These are phyloP conservation scores for Ogataea salicorniae DNA, from an alignment of 805 yeast species.

Conservation along the genomic window DNA sequence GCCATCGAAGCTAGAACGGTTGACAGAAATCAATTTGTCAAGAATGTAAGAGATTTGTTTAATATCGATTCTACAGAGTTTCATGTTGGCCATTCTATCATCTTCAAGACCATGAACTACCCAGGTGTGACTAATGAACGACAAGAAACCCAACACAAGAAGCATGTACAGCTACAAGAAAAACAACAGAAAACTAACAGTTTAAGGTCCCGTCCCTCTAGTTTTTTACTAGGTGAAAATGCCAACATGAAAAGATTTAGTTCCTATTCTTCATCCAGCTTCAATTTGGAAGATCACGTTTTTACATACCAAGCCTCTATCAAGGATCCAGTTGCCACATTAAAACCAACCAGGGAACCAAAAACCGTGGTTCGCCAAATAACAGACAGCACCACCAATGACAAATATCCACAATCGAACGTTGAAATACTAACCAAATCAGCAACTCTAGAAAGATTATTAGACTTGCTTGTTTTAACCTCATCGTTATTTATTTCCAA, in stretches of 20 bases:
- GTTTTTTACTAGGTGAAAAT: slow-evolving; percentile 29
- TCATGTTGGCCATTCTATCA: slow-evolving; percentile 48
- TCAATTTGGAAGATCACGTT: slow-evolving; percentile 29
- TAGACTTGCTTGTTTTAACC: slow-evolving; percentile 75
- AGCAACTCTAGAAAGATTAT: slow-evolving; percentile 68
- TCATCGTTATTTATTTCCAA: slow-evolving; percentile 49
- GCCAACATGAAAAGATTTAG: slow-evolving; percentile 29
- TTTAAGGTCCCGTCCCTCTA: slow-evolving; percentile 28
- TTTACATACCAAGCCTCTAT: slow-evolving; percentile 19
- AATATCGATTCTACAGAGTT: slow-evolving; percentile 56
- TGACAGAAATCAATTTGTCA: slow-evolving; percentile 44
- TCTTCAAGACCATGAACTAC: slow-evolving; percentile 52
- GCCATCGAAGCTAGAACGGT: slow-evolving; percentile 5
- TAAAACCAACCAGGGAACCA: no score
- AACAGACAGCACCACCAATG: neutral
- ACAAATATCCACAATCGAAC: slow-evolving; percentile 2
- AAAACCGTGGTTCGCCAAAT: no score
- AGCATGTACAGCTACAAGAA: neutral
- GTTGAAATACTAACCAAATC: slow-evolving; percentile 40
- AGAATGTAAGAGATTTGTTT: slow-evolving; percentile 56
- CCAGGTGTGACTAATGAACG: slow-evolving; percentile 22
- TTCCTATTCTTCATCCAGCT: slow-evolving; percentile 31
- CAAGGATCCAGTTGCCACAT: slow-evolving; percentile 11
- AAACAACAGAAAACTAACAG: slow-evolving; percentile 4
- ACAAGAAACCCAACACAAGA: slow-evolving; percentile 25